A percentile compares a stretch with the other conserved stretches of the same genome.
Evolutionary conservation across 768 basidiomycete genomes (phyloP).

Genomic region (Leucocoprinus birnbaumii): DNA sequence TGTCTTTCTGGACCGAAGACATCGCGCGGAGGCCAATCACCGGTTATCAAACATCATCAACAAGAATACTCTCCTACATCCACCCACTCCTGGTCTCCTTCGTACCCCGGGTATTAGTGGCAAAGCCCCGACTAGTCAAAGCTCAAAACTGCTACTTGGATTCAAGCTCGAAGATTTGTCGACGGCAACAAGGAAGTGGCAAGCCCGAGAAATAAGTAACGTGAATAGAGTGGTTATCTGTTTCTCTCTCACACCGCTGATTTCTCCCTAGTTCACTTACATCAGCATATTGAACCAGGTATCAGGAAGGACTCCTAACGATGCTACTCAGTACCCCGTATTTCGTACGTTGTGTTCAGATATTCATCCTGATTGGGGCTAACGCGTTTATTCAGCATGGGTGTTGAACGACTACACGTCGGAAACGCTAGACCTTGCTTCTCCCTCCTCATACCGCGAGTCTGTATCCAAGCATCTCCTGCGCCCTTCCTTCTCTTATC

Average conservation of each 20-base stretch:
- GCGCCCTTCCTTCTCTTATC: not conserved
- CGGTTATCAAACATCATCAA: conserved; percentile 47
- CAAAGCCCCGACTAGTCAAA: conserved; percentile 36
- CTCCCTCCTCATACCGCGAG: conserved; percentile 70
- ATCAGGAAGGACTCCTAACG: conserved; percentile 90
- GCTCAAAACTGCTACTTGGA: conserved; percentile 36
- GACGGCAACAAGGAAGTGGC: conserved; percentile 81
- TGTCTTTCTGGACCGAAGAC: conserved; percentile 72
- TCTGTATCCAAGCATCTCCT: too few relatives aligned
- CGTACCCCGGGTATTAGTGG: conserved; percentile 55
- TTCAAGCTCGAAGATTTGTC: conserved; percentile 59
- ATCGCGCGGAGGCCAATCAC: conserved; percentile 57
- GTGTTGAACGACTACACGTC: conserved; percentile 85
- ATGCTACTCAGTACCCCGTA: conserved; percentile 93
- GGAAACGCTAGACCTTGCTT: conserved; percentile 57
- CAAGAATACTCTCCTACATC: conserved; percentile 35
- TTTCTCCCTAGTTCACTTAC: conserved; percentile 69
- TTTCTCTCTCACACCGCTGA: not conserved
- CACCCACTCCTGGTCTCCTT: conserved; percentile 47
- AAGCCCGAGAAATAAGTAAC: conserved; percentile 88
- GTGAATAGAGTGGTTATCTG: conserved; percentile 39
- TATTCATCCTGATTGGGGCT: not conserved
- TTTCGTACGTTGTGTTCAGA: conserved; percentile 57
- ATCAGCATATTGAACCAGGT: conserved; percentile 87
- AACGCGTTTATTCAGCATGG: conserved; percentile 59